These are phyloP conservation scores for Yamadazyma paraphyllophila DNA, from an alignment of 805 yeast species.

Conservation along the genomic window DNA sequence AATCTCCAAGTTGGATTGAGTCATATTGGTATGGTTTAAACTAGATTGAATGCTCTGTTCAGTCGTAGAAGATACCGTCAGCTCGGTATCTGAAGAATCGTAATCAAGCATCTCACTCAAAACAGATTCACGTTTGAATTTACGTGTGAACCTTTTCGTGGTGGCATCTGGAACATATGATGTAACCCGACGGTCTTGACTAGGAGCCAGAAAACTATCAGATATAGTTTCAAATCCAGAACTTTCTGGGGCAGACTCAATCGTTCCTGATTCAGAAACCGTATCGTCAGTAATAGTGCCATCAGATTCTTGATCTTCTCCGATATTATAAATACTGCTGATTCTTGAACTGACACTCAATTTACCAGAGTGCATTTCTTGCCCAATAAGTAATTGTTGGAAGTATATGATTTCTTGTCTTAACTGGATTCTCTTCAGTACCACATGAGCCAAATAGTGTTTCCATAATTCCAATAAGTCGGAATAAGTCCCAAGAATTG, in stretches of 20 bases:
- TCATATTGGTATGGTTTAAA: not conserved
- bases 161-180: slow-evolving; percentile 10
- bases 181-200: not conserved
- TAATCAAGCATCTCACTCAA: slow-evolving; percentile 46
- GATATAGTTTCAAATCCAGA: not conserved
- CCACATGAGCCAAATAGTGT: slow-evolving; percentile 31
- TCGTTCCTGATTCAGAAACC: slow-evolving; percentile 10
- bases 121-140: slow-evolving; percentile 37
- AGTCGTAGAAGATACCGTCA: not conserved
- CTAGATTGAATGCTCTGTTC: not conserved
- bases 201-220: not conserved
- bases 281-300: slow-evolving; percentile 4
- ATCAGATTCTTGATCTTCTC: slow-evolving; percentile 2
- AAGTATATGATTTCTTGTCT: slow-evolving; percentile 40
- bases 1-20: slow-evolving; percentile 5
- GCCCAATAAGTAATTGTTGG: slow-evolving; percentile 22
- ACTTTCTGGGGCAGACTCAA: not conserved
- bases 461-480: slow-evolving; percentile 28
- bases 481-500: slow-evolving; percentile 10
- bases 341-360: slow-evolving; percentile 5
- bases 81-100: slow-evolving; percentile 24
- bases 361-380: slow-evolving; percentile 10
- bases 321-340: slow-evolving; percentile 9
- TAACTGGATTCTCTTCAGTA: slow-evolving; percentile 37
- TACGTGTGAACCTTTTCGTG: slow-evolving; percentile 24